Base-by-base conservation (phyloP, 2,329 filamentous ascomycete genomes). In the Hypoxylon sp. region DNA sequence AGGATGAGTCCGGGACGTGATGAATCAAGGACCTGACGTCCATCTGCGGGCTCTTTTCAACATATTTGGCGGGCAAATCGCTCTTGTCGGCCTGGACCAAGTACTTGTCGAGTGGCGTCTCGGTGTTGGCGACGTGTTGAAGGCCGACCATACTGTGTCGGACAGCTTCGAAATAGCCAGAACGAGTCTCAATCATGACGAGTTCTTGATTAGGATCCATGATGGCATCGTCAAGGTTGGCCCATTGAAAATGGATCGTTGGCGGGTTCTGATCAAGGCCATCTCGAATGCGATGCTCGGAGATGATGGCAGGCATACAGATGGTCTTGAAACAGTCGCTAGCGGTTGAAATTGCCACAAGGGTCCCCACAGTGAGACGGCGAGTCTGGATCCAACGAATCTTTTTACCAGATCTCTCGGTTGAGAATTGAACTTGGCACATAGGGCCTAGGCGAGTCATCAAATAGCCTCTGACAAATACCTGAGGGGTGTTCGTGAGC, bases 131-230 rank as follows among this genome's bases (percentile, higher is more conserved):
- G 77, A 80, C 89, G 83, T 81, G 81, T 62, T 97, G 93, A 1
- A 97, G 80, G 0, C 92, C 91, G 13, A 87, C 82, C 76, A 98
- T 84, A 0, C 90, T 91, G 76, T 97, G 89, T 0, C 92, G 86
- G 39, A 88, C 85, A 0, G 92, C 88, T 78, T 98, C 94, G 70
- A 89, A 97, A 76, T 94, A 97, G 0, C 92, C 90, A 0, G 80
- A 79, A 2, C 90, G 86, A 0, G 91, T 86, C 75, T 97, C 93
- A 0, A 97, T 81, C 92, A 97, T 97, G 10, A 94, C 79, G 78
- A 90, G 90, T 72, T 92, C 89, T 29, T 70, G 35, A 86, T 79
- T 14, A 86, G 93, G 89, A 73, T 97, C 91, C 53, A 97, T 83
- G 2, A 86, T 66, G 0, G 90, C 82, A 24, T 94, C 87, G 2